Base-by-base conservation (phyloP, 805 yeast genomes). In the Brettanomyces nanus region DNA sequence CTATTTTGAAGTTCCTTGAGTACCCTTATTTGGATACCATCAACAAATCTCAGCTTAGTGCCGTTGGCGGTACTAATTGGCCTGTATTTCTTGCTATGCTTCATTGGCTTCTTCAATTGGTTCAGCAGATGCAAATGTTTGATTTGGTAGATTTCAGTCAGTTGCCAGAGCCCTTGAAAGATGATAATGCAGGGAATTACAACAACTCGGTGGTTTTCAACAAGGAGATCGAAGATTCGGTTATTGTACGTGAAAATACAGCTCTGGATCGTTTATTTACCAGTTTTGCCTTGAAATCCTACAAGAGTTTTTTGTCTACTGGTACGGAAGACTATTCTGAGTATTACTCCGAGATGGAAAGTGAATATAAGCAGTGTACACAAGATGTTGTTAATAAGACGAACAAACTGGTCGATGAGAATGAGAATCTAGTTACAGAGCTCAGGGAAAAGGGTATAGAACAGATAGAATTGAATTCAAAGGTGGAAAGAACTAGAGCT, bases 21-120 rank as follows among this genome's bases (percentile, higher is more conserved):
- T 87, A 87, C 50, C 96, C 97, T 2, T 85, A 80, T 54, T 58
- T 85, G 41, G 94, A 83, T 29, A 66, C 84, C 0, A 77, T 89
- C 28, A 84, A 81, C 56, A 80, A 87, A 51, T 80, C 92, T 1
- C 94, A 85, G 53, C 79, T 87, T 28, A 76, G 87, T 28, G 95
- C 95, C 0, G 95, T 85, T 10, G 95, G 95, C 5, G 95, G 95
- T 3, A 77, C 81, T 35, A 78, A 77, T 46, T 87, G 96, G 96
- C 86, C 85, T 10, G 71, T 72, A 6, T 84, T 85, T 46, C 57
- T 87, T 30, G 95, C 92, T 1, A 75, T 89, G 72, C 61, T 87
- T 18, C 78, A 81, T 54, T 87, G 96, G 96, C 55, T 87, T 32
- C 76, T 81, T 4, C 75, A 75, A 45, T 42, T 65, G 76, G 43